Percentiles rank a stretch among this genome's conserved stretches.
Evolutionary conservation across 164 flowering plant genomes (phyloP).

Genomic region (Sedum album): DNA sequence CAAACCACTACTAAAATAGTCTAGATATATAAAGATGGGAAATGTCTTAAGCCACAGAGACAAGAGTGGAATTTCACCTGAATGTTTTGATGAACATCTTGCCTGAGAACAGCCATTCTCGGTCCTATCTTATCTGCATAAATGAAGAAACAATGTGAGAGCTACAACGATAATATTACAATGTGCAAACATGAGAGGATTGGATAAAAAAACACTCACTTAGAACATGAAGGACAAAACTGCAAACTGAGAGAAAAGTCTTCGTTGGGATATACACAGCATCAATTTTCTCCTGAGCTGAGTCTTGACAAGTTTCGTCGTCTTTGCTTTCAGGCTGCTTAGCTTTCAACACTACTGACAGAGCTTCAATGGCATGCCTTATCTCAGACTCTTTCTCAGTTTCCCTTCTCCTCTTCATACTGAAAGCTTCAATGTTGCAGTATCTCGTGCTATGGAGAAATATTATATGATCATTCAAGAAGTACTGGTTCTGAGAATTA

Average conservation of each 20-base stretch:
- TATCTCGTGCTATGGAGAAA: not conserved
- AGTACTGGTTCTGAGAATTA: too few species aligned
- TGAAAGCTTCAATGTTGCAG: not conserved
- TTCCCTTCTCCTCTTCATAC: constrained; percentile 42
- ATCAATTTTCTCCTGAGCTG: constrained; percentile 8
- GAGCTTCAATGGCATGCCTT: constrained; percentile 56
- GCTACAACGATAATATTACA: not conserved
- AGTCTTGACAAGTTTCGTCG: constrained; percentile 13
- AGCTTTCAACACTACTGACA: constrained; percentile 33
- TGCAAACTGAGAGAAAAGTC: too few species aligned
- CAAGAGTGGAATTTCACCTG: too few species aligned
- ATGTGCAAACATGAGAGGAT: not conserved
- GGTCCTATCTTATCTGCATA: constrained; percentile 89
- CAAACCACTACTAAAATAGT: too few species aligned
- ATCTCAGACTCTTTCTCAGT: constrained; percentile 43
- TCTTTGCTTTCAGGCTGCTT: constrained; percentile 16
- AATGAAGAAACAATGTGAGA: not conserved
- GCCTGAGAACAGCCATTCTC: constrained; percentile 80
- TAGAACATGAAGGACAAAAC: constrained; percentile 68
- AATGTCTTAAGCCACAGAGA: constrained; percentile 65
- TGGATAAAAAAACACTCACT: constrained; percentile 29
- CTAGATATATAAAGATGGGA: not conserved
- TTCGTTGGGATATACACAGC: constrained; percentile 34
- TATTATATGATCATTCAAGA: not conserved
- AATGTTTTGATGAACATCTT: too few species aligned